A percentile compares a stretch with the other conserved stretches of the same genome.
These are phyloP conservation scores for Aspergillus jensenii DNA, from an alignment of 2,329 filamentous ascomycete genomes.

Conservation along the genomic window DNA sequence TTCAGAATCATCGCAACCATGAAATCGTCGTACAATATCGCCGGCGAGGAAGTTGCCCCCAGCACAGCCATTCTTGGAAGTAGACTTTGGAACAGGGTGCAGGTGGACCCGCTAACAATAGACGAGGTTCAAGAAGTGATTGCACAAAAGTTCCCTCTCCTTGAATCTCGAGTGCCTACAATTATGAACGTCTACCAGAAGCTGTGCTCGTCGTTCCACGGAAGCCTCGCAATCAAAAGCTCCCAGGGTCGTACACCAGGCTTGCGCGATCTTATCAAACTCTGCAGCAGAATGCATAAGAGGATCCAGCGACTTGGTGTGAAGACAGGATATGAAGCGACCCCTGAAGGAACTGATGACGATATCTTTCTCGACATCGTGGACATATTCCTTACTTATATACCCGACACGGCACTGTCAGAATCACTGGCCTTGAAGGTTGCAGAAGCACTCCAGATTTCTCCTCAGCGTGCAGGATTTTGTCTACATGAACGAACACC, in stretches of 20 bases:
- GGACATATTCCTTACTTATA: constrained; percentile 85
- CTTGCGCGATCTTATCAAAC: constrained; percentile 82
- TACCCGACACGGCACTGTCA: constrained; percentile 65
- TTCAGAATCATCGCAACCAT: constrained; percentile 94
- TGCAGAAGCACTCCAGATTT: constrained; percentile 83
- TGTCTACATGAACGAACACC: constrained; percentile 74
- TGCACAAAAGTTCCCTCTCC: constrained; percentile 65
- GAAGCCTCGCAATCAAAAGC: constrained; percentile 37
- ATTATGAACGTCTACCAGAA: constrained; percentile 59
- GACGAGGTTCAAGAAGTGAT: constrained; percentile 76
- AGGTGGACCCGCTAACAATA: constrained; percentile 64
- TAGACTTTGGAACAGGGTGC: constrained; percentile 81
- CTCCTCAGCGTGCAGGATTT: constrained; percentile 76
- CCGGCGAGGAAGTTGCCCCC: constrained; percentile 70
- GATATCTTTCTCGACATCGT: constrained; percentile 91
- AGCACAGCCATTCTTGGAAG: constrained; percentile 71
- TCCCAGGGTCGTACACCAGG: constrained; percentile 59
- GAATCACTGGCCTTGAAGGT: constrained; percentile 60
- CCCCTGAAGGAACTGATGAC: constrained; percentile 71
- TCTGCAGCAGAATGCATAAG: constrained; percentile 74
- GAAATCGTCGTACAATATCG: constrained; percentile 65
- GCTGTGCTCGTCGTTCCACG: constrained; percentile 39
- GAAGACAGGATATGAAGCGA: constrained; percentile 66
- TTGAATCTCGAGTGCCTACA: constrained; percentile 57
- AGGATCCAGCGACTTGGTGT: constrained; percentile 61